A percentile compares a stretch with the other conserved stretches of the same genome.
Conservation (phyloP, 306 rosid genomes). For the Cercis canadensis region DNA sequence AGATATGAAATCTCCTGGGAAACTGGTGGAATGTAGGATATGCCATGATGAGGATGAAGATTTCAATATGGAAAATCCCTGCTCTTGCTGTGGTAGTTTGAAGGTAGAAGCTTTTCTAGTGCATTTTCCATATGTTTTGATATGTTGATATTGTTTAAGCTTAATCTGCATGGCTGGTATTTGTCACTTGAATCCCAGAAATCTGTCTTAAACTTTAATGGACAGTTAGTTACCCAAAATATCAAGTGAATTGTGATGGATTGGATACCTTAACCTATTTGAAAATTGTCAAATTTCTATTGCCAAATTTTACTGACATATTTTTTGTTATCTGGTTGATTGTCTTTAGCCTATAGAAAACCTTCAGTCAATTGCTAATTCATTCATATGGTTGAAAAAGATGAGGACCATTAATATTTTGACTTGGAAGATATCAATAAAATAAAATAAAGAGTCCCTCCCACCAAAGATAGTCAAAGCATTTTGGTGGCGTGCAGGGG, state of each 20-base stretch:
- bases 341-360: not conserved
- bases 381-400: conserved; percentile 6
- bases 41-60: conserved; percentile 96
- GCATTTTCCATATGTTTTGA: conserved; percentile 16
- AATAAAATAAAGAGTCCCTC: not conserved
- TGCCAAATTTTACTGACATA: conserved; percentile 7
- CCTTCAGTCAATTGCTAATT: not conserved
- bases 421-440: not conserved
- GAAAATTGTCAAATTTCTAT: not conserved
- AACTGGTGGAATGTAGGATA: conserved; percentile 84
- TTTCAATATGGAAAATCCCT: conserved; percentile 93
- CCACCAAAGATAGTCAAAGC: not conserved
- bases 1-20: conserved; percentile 47
- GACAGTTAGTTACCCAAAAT: too few relatives aligned
- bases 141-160: conserved; percentile 1
- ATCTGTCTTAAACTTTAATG: conserved; percentile 11
- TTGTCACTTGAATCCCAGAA: conserved; percentile 11
- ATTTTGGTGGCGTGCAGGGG: conserved; percentile 30
- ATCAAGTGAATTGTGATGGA: too few relatives aligned
- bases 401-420: conserved; percentile 21
- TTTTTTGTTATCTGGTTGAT: not conserved
- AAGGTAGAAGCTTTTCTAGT: conserved; percentile 55
- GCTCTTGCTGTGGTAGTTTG: conserved; percentile 96
- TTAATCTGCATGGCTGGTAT: not conserved
- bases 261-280: not conserved